phyloP scores from a whole-genome alignment of 2,329 filamentous ascomycete genomes.

The Aspergillus sp. region DNA sequence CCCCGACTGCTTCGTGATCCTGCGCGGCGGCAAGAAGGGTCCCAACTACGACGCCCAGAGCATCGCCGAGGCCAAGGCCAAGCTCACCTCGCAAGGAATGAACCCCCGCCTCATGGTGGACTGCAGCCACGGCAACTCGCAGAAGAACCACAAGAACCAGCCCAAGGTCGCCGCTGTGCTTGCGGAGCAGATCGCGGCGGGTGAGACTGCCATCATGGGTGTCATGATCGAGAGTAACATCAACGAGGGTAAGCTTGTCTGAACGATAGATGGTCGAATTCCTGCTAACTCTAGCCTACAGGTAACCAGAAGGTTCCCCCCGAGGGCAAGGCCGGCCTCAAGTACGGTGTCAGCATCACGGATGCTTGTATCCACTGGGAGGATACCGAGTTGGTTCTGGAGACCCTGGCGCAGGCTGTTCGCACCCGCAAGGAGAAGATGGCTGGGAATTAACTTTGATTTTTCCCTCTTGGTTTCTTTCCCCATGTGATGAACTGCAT shows the following conservation, averaged over 20 bases:
- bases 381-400: slow-evolving; percentile 77
- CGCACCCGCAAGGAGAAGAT: slow-evolving; percentile 64
- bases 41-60: slow-evolving; percentile 90
- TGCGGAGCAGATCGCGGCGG: slow-evolving; percentile 79
- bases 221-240: slow-evolving; percentile 99
- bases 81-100: slow-evolving; percentile 71
- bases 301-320: slow-evolving; percentile 85
- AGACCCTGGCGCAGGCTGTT: slow-evolving; percentile 75
- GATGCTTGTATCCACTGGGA: slow-evolving; percentile 97
- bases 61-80: slow-evolving; percentile 78
- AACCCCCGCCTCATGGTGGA: slow-evolving; percentile 88
- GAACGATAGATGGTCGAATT: background rate
- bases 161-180: slow-evolving; percentile 83
- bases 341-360: slow-evolving; percentile 95
- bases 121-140: slow-evolving; percentile 94
- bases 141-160: slow-evolving; percentile 97
- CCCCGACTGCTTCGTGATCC: slow-evolving; percentile 94
- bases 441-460: slow-evolving; percentile 11
- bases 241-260: slow-evolving; percentile 68
- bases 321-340: slow-evolving; percentile 78
- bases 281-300: slow-evolving; percentile 18
- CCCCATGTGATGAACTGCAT: background rate
- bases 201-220: slow-evolving; percentile 87
- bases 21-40: slow-evolving; percentile 86
- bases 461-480: background rate